Evolutionary conservation across 305 asterid species (phyloP).

Genomic region (Fraxinus floribunda): DNA sequence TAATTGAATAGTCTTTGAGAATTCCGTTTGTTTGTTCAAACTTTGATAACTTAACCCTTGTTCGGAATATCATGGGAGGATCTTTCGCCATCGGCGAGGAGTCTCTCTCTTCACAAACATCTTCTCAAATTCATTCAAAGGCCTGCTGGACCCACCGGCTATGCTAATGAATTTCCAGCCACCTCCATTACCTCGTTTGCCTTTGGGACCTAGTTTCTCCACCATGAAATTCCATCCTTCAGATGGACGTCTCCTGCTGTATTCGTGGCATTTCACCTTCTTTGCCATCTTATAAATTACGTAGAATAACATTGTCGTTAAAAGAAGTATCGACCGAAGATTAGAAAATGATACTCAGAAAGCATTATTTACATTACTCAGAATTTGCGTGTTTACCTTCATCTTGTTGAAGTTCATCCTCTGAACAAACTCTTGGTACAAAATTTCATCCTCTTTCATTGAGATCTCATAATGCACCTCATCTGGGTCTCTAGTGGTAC

Average conservation of each 20-base stretch:
- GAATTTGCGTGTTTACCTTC: conserved; percentile 55
- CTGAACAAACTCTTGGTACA: conserved; percentile 82
- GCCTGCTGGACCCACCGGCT: conserved; percentile 84
- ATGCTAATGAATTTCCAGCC: conserved; percentile 80
- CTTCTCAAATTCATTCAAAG: conserved; percentile 74
- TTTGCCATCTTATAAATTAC: conserved; percentile 49
- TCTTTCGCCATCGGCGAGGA: conserved; percentile 64
- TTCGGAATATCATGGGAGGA: conserved; percentile 50
- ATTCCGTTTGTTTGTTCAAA: not conserved
- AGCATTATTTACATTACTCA: not conserved
- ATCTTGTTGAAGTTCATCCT: conserved; percentile 77
- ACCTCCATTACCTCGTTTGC: conserved; percentile 84
- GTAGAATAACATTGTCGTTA: not conserved
- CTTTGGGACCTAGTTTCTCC: conserved; percentile 73
- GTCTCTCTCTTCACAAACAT: conserved; percentile 89
- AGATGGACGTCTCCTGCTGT: conserved; percentile 84
- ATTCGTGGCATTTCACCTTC: conserved; percentile 72
- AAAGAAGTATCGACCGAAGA: not conserved
- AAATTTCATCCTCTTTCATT: conserved; percentile 81
- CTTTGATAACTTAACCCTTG: not conserved
- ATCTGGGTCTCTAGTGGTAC: conserved; percentile 89
- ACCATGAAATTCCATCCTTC: conserved; percentile 86
- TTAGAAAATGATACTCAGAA: not conserved
- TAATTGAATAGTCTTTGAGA: not conserved
- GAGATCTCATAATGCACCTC: conserved; percentile 96